Base-by-base conservation (phyloP, 192 early-diverging fungal genomes). In the Jimgerdemannia lactiflua region DNA sequence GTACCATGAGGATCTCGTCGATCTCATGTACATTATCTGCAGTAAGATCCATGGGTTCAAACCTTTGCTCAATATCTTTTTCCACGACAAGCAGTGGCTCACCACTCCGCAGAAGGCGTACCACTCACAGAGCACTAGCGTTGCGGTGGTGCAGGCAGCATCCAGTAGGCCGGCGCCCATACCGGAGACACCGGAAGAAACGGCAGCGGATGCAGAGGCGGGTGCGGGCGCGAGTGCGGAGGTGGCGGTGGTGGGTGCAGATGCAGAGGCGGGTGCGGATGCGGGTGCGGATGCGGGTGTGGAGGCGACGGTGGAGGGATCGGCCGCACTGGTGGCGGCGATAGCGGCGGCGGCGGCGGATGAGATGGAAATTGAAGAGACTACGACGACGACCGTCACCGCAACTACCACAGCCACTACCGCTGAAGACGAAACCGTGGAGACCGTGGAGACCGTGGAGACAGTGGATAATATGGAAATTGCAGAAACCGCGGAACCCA, bases 21-120 rank as follows among this genome's bases (percentile, higher is more conserved):
- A 90, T 76, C 85, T 94, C 14, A 92, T 92, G 85, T 93, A 94
- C 71, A 89, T 90, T 64, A 88, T 94, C 71, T 91, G 92, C 64
- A 89, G 85, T 20, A 96, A 95, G 80, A 94, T 96, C 72, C 89
- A 92, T 64, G 95, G 91, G 43, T 92, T 88, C 71, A 90, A 90
- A 2, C 86, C 86, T 18, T 81, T 95, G 42, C 80, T 93, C 19
- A 84, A 93, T 72, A 91, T 96, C 67, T 94, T 94, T 67, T 94
- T 96, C 71, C 87, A 89, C 65, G 87, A 91, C 77, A 84, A 82
- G 41, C 85, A 87, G 65, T 91, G 90, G 90, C 76, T 91, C 4
- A 18, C 39, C 4, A 39, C 42, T 42, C 70, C 76, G 4, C 17
- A 74, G 2, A 65, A 59, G 49, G 49, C 49, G 14, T 14, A 59